Conservation (phyloP, 805 yeast species). For the Cyberlindnera subsufficiens region DNA sequence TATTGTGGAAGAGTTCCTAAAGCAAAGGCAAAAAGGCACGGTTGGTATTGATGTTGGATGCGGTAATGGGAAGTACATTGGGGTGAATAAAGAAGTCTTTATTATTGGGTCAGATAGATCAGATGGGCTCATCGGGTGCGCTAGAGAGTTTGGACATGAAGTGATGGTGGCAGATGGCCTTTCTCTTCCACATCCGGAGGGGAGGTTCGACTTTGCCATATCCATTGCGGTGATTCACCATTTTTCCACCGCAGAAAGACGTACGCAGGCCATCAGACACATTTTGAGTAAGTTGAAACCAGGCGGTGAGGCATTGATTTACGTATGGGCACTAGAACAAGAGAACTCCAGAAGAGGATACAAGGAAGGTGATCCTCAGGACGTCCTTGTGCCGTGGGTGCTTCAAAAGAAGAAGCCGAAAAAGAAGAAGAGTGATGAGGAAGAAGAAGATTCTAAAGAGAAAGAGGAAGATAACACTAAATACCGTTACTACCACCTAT, state of each 20-base stretch:
- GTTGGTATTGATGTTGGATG: slow-evolving; percentile 94
- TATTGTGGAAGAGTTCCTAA: slow-evolving; percentile 69
- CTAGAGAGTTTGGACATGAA: slow-evolving; percentile 43
- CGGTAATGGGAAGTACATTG: slow-evolving; percentile 91
- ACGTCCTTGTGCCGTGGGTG: slow-evolving; percentile 95
- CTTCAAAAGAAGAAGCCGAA: slow-evolving; percentile 44
- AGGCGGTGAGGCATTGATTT: slow-evolving; percentile 71
- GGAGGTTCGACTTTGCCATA: slow-evolving; percentile 70
- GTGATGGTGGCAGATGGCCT: slow-evolving; percentile 81
- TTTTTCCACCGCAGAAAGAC: slow-evolving; percentile 77
- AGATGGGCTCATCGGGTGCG: slow-evolving; percentile 62
- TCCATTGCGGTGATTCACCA: slow-evolving; percentile 96
- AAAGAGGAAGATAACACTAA: slow-evolving; percentile 41
- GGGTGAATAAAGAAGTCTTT: slow-evolving; percentile 59
- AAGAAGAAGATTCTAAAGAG: slow-evolving; percentile 10
- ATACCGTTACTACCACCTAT: slow-evolving; percentile 85
- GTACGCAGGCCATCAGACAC: slow-evolving; percentile 68
- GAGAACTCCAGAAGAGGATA: slow-evolving; percentile 84
- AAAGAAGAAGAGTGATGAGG: slow-evolving; percentile 25
- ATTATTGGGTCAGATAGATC: slow-evolving; percentile 75
- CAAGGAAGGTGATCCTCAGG: slow-evolving; percentile 87
- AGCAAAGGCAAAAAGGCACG: slow-evolving; percentile 41
- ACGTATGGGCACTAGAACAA: slow-evolving; percentile 97
- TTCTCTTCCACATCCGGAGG: slow-evolving; percentile 45
- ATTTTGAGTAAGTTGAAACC: slow-evolving; percentile 51